These are phyloP conservation scores for Tylopilus subfusipes DNA, from an alignment of 768 basidiomycete genomes.

Conservation along the genomic window DNA sequence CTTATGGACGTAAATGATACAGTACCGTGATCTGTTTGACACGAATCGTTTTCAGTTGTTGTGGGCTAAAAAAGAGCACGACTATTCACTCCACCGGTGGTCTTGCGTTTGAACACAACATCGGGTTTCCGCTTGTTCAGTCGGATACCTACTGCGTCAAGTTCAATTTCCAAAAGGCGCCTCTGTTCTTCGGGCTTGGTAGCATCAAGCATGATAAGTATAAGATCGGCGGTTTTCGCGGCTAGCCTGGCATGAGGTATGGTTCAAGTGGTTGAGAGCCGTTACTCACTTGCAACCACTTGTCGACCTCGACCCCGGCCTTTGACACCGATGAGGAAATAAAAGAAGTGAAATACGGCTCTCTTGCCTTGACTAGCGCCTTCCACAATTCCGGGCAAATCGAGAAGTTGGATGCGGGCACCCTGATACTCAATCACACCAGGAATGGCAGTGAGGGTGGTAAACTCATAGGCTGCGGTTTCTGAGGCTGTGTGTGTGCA, in stretches of 20 bases:
- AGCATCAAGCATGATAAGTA: conserved; percentile 89
- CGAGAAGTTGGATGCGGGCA: conserved; percentile 87
- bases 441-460: conserved; percentile 92
- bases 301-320: conserved; percentile 92
- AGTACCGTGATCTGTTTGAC: conserved; percentile 62
- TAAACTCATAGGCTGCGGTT: conserved; percentile 93
- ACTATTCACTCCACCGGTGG: conserved; percentile 79
- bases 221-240: conserved; percentile 90
- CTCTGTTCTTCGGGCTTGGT: conserved; percentile 93
- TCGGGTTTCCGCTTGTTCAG: conserved; percentile 90
- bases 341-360: neutral
- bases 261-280: neutral
- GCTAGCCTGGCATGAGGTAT: conserved; percentile 36
- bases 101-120: conserved; percentile 90
- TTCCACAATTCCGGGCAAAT: conserved; percentile 95
- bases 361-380: conserved; percentile 72
- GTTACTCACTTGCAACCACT: conserved; percentile 77
- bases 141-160: conserved; percentile 95
- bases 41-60: neutral
- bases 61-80: neutral
- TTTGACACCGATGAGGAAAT: conserved; percentile 12
- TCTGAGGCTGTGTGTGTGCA: conserved; percentile 88
- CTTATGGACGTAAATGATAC: neutral
- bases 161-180: conserved; percentile 81
- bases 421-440: conserved; percentile 97